A percentile compares a stretch with the other conserved stretches of the same genome.
Evolutionary conservation across 1,284 basidiomycete genomes (phyloP).

Genomic region (Sphagnurus paluster): DNA sequence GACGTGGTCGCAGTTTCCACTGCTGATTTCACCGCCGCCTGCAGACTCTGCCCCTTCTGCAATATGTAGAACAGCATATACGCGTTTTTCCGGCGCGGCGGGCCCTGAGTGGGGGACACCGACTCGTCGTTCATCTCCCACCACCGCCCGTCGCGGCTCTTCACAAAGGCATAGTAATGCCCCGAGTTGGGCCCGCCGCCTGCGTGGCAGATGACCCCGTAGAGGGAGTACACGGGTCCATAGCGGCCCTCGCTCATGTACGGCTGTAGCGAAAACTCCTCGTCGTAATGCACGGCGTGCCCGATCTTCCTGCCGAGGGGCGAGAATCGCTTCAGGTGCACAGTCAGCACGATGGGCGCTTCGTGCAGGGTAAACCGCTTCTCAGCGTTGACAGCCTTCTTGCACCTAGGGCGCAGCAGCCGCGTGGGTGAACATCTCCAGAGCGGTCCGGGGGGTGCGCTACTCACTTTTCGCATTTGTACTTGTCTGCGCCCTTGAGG

Average conservation of each 20-base stretch:
- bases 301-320: conserved; percentile 87
- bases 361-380: conserved; percentile 89
- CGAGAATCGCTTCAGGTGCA: conserved; percentile 97
- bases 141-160: conserved; percentile 74
- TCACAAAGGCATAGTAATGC: conserved; percentile 92
- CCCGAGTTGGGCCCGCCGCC: conserved; percentile 93
- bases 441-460: not conserved
- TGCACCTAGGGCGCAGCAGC: conserved; percentile 62
- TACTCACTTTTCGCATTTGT: conserved; percentile 95
- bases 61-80: conserved; percentile 94
- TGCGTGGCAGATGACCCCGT: conserved; percentile 92
- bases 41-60: conserved; percentile 70
- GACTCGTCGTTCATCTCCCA: conserved; percentile 94
- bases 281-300: conserved; percentile 77
- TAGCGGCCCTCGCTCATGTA: conserved; percentile 83
- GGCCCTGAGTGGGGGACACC: conserved; percentile 50
- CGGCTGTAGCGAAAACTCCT: conserved; percentile 73
- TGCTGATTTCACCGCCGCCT: conserved; percentile 57
- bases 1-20: no score
- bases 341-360: conserved; percentile 87
- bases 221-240: conserved; percentile 84
- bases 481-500: conserved; percentile 91
- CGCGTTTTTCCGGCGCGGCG: conserved; percentile 75
- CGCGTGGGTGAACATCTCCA: conserved; percentile 6
- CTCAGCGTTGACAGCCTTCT: conserved; percentile 82